Evolutionary conservation across 139 green algal species (phyloP), one percentile per base, ranked within the genome.

Genomic region (Chlamydomonas sp.): DNA sequence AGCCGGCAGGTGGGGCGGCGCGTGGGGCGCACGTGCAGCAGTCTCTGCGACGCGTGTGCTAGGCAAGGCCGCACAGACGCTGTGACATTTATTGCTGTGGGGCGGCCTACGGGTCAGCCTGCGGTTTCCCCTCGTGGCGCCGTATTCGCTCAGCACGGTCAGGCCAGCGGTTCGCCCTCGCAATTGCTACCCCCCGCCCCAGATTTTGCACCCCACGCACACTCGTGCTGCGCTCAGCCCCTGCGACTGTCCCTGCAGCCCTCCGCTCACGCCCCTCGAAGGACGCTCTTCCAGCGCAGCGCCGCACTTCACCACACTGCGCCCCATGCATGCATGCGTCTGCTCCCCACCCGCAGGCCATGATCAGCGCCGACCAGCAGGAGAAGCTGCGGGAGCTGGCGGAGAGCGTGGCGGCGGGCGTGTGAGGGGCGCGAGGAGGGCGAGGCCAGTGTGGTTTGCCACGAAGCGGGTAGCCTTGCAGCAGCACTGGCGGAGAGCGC

Each of bases 341-440:
- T 63, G 9, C 58, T 80, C 59, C 10, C n/a, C 3, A 87, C 82
- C 97, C 99, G 67, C 93, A 97, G 88, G 92, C 94, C 8, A 95
- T 98, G 92, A 94, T 98, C 74, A 78, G 91, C 12, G 49, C 96
- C 69, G 96, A 98, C 85, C 96, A 98, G 91, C 91, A 98, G 80
- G 97, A 98, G 88, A 90, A 92, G 81, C 87, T 99, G 60, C 88
- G 94, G 80, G 94, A 97, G 88, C 88, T 98, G 58, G 91, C 93
- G 3, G 91, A 94, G 68, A 67, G 58, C 5, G 85, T 89, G 3
- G 71, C 71, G 63, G 83, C 63, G 18, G 18, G 62, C 17, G 77
- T 15, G 67, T 81, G 59, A 15, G 68, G 14, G 68, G 14, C 14
- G 68, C n/a, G 68, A 74, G 12, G 14, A 7, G 68, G 14, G 4